Evolutionary conservation across 2,329 filamentous ascomycete genomes (phyloP).

Genomic region (Fusarium pininemorale): DNA sequence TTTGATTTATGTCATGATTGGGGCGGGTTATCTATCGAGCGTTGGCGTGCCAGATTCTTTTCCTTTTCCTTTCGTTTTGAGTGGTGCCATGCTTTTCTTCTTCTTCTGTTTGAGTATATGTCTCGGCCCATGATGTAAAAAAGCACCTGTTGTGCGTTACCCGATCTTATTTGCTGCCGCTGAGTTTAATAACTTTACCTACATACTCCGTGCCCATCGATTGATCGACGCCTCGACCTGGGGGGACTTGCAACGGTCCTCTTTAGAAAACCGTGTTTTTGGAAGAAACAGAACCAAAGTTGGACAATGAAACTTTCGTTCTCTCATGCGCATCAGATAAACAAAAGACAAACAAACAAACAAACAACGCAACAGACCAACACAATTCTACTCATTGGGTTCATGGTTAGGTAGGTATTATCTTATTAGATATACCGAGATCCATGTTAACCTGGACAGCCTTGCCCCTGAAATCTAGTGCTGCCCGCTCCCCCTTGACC

Average conservation of each 20-base stretch:
- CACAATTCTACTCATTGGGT: not conserved
- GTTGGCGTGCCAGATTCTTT: not conserved
- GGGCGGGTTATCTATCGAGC: not conserved
- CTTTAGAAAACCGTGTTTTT: not conserved
- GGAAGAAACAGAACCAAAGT: not conserved
- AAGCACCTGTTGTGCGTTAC: slow-evolving; percentile 8
- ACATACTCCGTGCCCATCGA: not conserved
- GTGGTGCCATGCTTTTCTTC: not conserved
- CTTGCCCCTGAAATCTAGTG: slow-evolving; percentile 41
- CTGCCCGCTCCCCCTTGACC: slow-evolving; percentile 33
- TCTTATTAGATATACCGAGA: not conserved
- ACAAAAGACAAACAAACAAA: not conserved
- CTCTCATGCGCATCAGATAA: not conserved
- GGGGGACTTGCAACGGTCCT: not conserved
- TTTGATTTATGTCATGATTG: slow-evolving; percentile 3
- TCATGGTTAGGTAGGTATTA: slow-evolving; percentile 6
- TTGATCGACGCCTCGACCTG: slow-evolving; percentile 7
- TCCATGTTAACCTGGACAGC: slow-evolving; percentile 23
- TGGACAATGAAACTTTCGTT: not conserved
- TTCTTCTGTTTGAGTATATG: slow-evolving; percentile 14
- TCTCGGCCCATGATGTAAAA: slow-evolving; percentile 11
- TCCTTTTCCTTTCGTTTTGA: not conserved
- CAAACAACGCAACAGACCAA: not conserved
- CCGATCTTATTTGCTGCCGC: slow-evolving; percentile 8
- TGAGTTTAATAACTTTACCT: slow-evolving; percentile 1